Base-by-base conservation (phyloP, 257 asterid genomes). In the Coffea canephora region DNA sequence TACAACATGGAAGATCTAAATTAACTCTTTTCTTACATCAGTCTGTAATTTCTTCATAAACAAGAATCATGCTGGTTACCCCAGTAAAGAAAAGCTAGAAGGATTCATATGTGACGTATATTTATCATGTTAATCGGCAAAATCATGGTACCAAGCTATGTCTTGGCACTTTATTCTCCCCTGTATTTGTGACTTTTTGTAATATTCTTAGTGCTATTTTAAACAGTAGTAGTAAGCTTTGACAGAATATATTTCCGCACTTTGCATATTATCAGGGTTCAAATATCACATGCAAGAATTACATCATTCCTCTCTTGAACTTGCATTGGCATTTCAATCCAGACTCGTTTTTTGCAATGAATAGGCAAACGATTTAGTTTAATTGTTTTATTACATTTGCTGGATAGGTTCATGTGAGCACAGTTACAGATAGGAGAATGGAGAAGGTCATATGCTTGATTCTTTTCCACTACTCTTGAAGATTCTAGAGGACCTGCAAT, bases 271-370 rank as follows among this genome's bases (percentile, higher is more conserved):
- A 5, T 55, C 18, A 6, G 46, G 48, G 52, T 46, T 59, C 39
- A 59, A 75, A 36, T 39, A 23, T 46, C 14, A 12, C 49, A 11
- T 18, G 55, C 7, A 76, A n/a, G 64, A 67, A 12, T 50, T 59
- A 48, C 52, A 27, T 57, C 19, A 10, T 41, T 67, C 52, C 7
- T 13, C 5, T 70, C 71, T 19, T 55, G 49, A 61, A 71, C 77
- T 43, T 55, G 71, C 72, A 43, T n/a, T 39, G 25, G 49, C 73
- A 71, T 46, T 39, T 39, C 23, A 79, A 71, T 49, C 78, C 76
- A 46, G 13, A 15, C 2, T 46, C 66, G 21, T 13, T 31, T 39
- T 41, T 78, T 39, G 71, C 27, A 52, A 49, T 15, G 15, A 67
- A 9, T 0, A 5, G 23, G 76, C 39, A 50, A 23, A 3, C 21